Percentiles rank a stretch among this genome's conserved stretches.
Conservation (phyloP, 1,284 basidiomycete species). For the Ceratobasidium sp. region DNA sequence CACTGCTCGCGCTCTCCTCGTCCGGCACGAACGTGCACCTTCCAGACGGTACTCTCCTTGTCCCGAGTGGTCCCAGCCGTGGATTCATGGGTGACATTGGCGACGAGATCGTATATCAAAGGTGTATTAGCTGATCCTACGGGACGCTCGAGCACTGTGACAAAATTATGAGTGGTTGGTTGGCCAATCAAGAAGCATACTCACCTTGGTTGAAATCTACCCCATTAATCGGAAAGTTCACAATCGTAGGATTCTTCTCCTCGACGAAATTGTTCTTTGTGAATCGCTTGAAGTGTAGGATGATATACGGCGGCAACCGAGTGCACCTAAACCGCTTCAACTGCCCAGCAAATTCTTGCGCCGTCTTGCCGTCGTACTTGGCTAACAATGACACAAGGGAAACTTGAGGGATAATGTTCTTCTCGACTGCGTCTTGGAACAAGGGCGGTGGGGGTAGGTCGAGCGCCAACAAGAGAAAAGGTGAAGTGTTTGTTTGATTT, state of each 20-base stretch:
- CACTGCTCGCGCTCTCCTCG: conserved; percentile 85
- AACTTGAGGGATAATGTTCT: conserved; percentile 99
- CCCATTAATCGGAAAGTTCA: conserved; percentile 94
- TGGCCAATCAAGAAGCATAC: conserved; percentile 49
- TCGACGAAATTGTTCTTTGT: conserved; percentile 98
- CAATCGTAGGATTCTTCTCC: conserved; percentile 98
- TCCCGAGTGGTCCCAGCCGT: conserved; percentile 91
- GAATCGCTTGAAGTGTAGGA: conserved; percentile 96
- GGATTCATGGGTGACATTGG: conserved; percentile 94
- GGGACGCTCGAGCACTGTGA: conserved; percentile 75
- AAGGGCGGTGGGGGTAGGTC: conserved; percentile 96
- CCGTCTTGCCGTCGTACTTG: conserved; percentile 93
- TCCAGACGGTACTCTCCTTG: conserved; percentile 88
- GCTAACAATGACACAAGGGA: conserved; percentile 88
- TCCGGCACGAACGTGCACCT: conserved; percentile 80
- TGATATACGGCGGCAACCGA: conserved; percentile 87
- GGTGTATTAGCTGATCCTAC: conserved; percentile 59
- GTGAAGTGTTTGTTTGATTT: conserved; percentile 87
- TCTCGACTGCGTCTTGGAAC: conserved; percentile 93
- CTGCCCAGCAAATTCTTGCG: conserved; percentile 88
- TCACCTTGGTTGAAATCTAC: conserved; percentile 89
- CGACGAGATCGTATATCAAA: conserved; percentile 90
- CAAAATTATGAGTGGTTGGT: conserved; percentile 36
- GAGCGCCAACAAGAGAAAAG: conserved; percentile 93
- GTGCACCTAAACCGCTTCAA: conserved; percentile 89